These are phyloP conservation scores for Rhodosporidiobolus odoratus DNA, from an alignment of 768 basidiomycete species.

Conservation along the genomic window DNA sequence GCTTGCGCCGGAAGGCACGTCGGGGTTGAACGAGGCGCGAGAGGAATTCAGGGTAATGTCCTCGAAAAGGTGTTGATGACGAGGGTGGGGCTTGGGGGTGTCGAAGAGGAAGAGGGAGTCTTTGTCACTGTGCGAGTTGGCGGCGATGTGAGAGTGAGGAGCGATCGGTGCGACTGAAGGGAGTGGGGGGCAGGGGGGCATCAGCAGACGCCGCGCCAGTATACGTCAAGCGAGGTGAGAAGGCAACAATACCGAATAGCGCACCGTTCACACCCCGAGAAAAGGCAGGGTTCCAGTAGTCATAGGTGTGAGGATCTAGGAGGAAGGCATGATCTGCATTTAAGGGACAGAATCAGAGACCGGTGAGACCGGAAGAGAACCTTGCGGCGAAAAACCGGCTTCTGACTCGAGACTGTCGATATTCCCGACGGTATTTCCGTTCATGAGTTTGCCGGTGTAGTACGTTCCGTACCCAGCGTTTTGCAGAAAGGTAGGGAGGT, in stretches of 20 bases:
- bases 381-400: no score
- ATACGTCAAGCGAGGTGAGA: background rate
- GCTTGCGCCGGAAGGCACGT: constrained; percentile 24
- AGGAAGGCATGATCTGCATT: constrained; percentile 23
- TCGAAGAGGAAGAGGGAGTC: constrained; percentile 7
- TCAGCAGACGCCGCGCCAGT: no score
- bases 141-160: constrained; percentile 12
- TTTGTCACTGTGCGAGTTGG: background rate
- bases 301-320: constrained; percentile 38
- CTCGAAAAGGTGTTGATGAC: constrained; percentile 33
- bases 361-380: no score
- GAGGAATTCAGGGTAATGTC: constrained; percentile 15
- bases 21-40: constrained; percentile 16
- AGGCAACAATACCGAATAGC: background rate
- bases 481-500: constrained; percentile 30
- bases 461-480: constrained; percentile 26
- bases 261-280: background rate
- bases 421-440: constrained; percentile 29
- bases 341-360: background rate
- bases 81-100: constrained; percentile 15
- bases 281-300: constrained; percentile 26
- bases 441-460: constrained; percentile 39
- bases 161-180: constrained; percentile 31
- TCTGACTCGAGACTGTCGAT: background rate
- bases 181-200: background rate